Conservation (phyloP, 495 filamentous ascomycete genomes). For the Rusavskia elegans region DNA sequence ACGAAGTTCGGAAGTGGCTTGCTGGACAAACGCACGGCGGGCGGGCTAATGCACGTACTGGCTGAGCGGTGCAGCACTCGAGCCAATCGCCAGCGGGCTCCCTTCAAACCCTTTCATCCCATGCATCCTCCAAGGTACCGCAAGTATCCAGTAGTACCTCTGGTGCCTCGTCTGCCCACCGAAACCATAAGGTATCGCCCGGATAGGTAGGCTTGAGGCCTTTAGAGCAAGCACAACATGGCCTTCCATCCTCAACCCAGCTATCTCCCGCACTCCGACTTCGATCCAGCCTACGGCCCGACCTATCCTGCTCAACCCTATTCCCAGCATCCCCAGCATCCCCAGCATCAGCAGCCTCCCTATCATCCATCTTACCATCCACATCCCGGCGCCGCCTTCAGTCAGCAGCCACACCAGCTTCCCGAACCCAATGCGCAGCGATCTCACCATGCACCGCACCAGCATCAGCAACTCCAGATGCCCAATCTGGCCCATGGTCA, state of each 20-base stretch:
- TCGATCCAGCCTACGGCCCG: background rate
- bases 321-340: background rate
- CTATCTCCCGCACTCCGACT: background rate
- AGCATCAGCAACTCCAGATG: constrained; percentile 6
- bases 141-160: background rate
- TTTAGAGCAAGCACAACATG: background rate
- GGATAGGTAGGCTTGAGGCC: background rate
- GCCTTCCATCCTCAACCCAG: background rate
- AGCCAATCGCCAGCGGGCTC: background rate
- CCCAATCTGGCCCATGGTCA: constrained; percentile 13
- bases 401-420: background rate
- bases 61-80: background rate
- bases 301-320: background rate
- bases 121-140: constrained; percentile 1
- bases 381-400: no score
- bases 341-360: constrained; percentile 1
- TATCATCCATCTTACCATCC: background rate
- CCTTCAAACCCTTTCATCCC: background rate
- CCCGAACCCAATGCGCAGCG: background rate
- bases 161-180: background rate
- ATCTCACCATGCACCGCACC: constrained; percentile 4
- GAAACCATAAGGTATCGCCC: background rate
- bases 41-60: background rate
- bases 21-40: background rate
- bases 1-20: background rate